Evolutionary conservation across 345 rosid species (phyloP).

Genomic region (Hibiscus syriacus): DNA sequence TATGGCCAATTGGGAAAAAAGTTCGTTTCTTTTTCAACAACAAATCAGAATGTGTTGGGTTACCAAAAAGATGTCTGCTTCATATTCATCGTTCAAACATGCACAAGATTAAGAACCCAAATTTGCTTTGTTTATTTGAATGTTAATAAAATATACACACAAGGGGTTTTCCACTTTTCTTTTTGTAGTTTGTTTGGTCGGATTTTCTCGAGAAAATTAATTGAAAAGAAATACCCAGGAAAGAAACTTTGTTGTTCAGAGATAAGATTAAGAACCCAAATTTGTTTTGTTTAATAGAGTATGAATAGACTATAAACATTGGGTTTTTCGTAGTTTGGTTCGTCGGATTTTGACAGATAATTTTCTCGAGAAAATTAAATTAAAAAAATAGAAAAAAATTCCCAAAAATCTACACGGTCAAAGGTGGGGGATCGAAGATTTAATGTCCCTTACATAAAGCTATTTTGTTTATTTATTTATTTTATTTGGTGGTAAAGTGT

Average conservation of each 20-base stretch:
- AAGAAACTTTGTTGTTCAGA: not conserved
- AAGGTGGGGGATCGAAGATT: too few species aligned
- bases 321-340: not conserved
- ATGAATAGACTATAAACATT: not conserved
- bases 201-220: slow-evolving; percentile 14
- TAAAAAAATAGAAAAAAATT: too few species aligned
- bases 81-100: not conserved
- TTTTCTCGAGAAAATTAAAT: slow-evolving; percentile 13
- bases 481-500: too few species aligned
- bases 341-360: not conserved
- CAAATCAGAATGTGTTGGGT: too few species aligned
- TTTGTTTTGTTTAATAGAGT: not conserved
- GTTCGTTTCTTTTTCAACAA: too few species aligned
- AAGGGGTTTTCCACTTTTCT: not conserved
- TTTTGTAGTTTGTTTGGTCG: not conserved
- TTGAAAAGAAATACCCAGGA: not conserved
- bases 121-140: not conserved
- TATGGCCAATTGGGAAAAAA: not conserved
- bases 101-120: not conserved
- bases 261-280: not conserved
- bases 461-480: too few species aligned
- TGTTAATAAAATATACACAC: not conserved
- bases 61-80: not conserved
- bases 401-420: too few species aligned
- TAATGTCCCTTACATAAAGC: too few species aligned